These are phyloP conservation scores for Nicotiana knightiana DNA, from an alignment of 257 asterid genomes.

Conservation along the genomic window DNA sequence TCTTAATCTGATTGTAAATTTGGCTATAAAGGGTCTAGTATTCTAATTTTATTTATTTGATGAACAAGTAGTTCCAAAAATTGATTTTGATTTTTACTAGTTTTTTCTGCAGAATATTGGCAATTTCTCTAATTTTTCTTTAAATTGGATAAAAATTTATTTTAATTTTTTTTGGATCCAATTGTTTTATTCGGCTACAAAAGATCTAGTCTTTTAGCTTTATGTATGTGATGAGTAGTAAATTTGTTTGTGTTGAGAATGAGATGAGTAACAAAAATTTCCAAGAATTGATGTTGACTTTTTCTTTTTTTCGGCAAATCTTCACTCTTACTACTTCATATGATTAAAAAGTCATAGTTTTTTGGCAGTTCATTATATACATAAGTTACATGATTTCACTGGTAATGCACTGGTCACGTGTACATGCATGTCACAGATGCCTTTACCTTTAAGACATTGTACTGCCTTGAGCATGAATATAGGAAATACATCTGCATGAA, in stretches of 20 bases:
- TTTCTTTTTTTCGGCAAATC: not conserved
- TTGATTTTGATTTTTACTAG: not conserved
- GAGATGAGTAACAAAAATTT: not conserved
- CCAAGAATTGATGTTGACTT: not conserved
- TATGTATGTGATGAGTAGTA: not conserved
- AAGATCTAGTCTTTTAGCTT: not conserved
- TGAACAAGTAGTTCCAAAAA: not conserved
- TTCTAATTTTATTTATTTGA: not conserved
- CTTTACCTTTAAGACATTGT: not conserved
- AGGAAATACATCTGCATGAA: not conserved
- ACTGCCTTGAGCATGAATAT: not conserved
- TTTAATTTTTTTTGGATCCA: not conserved
- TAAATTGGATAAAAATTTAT: too few species aligned
- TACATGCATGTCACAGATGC: not conserved
- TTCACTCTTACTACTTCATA: not conserved
- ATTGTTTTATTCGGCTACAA: not conserved
- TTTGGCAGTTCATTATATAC: not conserved
- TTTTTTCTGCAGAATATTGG: not conserved
- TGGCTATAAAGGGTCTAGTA: not conserved
- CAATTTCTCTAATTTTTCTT: not conserved
- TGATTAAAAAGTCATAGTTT: not conserved
- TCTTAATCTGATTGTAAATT: not conserved
- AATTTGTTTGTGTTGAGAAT: too few species aligned
- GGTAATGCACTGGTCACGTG: not conserved
- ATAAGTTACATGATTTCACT: not conserved